Evolutionary conservation across 129 eudicot species (phyloP).

Genomic region (Flaveria sonorensis): DNA sequence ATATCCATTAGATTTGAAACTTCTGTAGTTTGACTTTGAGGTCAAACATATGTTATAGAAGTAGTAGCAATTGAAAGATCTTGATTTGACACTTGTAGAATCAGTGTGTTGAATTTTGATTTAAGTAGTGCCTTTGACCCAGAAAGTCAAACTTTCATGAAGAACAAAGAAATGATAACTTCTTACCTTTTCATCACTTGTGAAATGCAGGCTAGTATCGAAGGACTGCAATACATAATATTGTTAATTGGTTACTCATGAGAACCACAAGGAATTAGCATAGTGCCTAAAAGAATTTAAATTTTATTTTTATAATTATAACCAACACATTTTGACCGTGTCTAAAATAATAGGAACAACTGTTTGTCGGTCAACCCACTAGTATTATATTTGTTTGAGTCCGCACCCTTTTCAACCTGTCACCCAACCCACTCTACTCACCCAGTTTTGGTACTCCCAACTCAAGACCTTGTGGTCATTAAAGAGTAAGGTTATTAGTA

Average conservation of each 20-base stretch:
- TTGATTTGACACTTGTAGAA: background rate
- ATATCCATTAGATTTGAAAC: background rate
- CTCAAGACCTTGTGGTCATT: background rate
- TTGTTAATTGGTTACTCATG: conserved; percentile 14
- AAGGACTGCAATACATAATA: conserved; percentile 41
- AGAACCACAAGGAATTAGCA: background rate
- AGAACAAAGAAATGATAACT: background rate
- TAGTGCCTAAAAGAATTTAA: background rate
- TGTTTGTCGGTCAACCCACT: background rate
- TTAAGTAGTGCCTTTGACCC: background rate
- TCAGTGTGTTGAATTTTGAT: background rate
- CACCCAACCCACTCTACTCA: background rate
- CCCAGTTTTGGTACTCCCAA: background rate
- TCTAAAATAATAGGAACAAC: background rate
- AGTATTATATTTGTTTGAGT: background rate
- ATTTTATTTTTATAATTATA: background rate
- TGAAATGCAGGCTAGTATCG: conserved; percentile 50
- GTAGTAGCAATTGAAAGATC: conserved; percentile 4
- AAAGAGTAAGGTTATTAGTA: conserved; percentile 16
- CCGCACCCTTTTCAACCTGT: background rate
- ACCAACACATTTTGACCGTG: background rate
- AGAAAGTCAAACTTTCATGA: conserved; percentile 8
- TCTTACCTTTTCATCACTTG: conserved; percentile 64
- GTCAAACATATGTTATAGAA: conserved; percentile 14
- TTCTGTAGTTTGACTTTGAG: conserved; percentile 13